These are phyloP conservation scores for Pseudevernia furfuracea DNA, from an alignment of 495 filamentous ascomycete genomes.

Conservation along the genomic window DNA sequence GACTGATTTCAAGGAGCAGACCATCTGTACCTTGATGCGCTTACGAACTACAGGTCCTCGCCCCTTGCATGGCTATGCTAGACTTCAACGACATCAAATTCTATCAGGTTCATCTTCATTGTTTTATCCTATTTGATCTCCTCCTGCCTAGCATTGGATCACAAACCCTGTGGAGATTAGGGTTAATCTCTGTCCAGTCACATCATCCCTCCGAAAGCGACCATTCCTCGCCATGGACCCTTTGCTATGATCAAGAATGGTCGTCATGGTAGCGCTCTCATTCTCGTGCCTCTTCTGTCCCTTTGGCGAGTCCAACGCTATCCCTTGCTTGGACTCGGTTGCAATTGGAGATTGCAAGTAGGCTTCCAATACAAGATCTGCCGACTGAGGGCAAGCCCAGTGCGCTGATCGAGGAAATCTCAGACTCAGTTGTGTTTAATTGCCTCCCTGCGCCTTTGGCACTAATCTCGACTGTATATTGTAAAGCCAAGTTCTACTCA, in stretches of 20 bases:
- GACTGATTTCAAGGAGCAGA: constrained; percentile 18
- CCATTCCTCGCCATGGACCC: constrained; percentile 16
- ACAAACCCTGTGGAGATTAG: not conserved
- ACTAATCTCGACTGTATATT: constrained; percentile 17
- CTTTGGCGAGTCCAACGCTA: constrained; percentile 10
- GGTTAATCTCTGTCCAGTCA: not conserved
- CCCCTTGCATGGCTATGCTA: constrained; percentile 15
- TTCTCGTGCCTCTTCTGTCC: constrained; percentile 19
- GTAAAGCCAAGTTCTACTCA: not conserved
- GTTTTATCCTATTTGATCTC: too few species aligned
- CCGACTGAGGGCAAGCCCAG: constrained; percentile 9
- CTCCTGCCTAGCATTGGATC: too few species aligned
- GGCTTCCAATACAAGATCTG: constrained; percentile 18
- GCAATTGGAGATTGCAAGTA: constrained; percentile 21
- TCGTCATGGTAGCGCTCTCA: constrained; percentile 17
- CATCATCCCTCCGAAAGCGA: not conserved
- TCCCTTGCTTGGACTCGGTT: constrained; percentile 23
- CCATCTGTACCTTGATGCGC: constrained; percentile 2
- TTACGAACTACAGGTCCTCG: constrained; percentile 8
- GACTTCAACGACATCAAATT: constrained; percentile 7
- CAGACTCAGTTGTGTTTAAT: constrained; percentile 23
- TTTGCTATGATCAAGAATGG: constrained; percentile 13
- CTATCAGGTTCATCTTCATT: too few species aligned
- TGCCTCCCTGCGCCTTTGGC: constrained; percentile 16
- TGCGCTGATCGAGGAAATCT: constrained; percentile 12